Conservation (phyloP, 2,329 filamentous ascomycete genomes). For the Lecanosticta acicola region DNA sequence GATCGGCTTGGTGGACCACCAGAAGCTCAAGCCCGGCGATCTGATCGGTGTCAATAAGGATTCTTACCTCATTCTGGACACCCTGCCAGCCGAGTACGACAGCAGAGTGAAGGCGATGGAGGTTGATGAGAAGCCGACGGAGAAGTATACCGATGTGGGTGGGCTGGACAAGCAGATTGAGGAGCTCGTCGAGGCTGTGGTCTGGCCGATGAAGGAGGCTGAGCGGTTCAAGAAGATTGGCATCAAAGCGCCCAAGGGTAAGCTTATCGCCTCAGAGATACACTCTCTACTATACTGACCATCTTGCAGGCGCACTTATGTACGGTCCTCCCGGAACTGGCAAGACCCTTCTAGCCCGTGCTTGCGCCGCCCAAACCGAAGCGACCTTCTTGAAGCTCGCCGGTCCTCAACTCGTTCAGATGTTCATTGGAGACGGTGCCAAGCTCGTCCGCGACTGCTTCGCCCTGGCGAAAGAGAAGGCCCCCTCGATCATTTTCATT, state of each 20-base stretch:
- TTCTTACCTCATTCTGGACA: constrained; percentile 94
- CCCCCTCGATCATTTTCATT: constrained; percentile 98
- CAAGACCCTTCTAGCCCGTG: constrained; percentile 87
- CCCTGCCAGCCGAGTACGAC: constrained; percentile 94
- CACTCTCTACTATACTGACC: no score
- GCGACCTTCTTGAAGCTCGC: constrained; percentile 98
- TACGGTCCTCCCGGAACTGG: constrained; percentile 89
- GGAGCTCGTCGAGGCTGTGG: constrained; percentile 94
- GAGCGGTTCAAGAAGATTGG: constrained; percentile 99
- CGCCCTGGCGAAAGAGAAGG: constrained; percentile 96
- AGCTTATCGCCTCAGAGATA: neutral
- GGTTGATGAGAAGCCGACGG: constrained; percentile 98
- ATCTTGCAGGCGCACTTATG: constrained; percentile 85
- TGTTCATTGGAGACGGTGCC: constrained; percentile 98
- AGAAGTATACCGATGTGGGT: constrained; percentile 97
- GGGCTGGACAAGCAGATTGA: constrained; percentile 98
- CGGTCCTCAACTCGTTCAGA: constrained; percentile 94
- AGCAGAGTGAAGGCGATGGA: constrained; percentile 99
- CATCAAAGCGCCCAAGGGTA: constrained; percentile 98
- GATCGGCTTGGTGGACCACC: constrained; percentile 92
- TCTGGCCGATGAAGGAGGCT: constrained; percentile 99
- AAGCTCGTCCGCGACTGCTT: constrained; percentile 98
- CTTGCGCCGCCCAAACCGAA: constrained; percentile 95
- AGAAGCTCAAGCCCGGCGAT: constrained; percentile 90
- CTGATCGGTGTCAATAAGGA: constrained; percentile 99